Percentiles rank a stretch among this genome's conserved stretches.
Evolutionary conservation across 148 eudicot species (phyloP).

Genomic region (Rhododendron ferrugineum): DNA sequence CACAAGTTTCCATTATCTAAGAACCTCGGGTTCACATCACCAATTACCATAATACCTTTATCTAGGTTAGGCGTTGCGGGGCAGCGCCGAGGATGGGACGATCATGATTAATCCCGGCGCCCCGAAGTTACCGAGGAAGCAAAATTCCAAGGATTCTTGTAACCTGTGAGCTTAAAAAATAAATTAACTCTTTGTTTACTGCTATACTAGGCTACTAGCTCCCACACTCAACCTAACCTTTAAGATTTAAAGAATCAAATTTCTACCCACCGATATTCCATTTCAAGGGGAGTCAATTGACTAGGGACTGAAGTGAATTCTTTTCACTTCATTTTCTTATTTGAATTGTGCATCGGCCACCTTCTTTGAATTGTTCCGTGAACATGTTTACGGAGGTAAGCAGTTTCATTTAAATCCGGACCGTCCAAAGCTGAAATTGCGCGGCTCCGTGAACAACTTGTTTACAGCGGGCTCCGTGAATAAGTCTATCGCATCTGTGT

Average conservation of each 20-base stretch:
- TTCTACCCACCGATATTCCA: background rate
- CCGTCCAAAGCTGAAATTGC: too few relatives aligned
- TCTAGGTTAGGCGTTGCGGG: background rate
- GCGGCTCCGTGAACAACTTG: too few relatives aligned
- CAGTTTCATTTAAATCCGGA: too few relatives aligned
- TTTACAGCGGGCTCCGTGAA: too few relatives aligned
- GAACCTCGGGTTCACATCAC: background rate
- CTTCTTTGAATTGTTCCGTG: too few relatives aligned
- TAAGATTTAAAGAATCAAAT: background rate
- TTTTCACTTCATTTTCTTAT: background rate
- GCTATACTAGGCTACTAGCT: background rate
- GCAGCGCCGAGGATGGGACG: background rate
- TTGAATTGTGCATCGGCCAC: background rate
- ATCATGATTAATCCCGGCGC: background rate
- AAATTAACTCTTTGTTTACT: background rate
- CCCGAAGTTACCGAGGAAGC: too few relatives aligned
- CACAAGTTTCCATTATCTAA: too few relatives aligned
- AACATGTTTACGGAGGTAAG: too few relatives aligned
- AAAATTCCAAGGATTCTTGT: background rate
- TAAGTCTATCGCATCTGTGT: background rate
- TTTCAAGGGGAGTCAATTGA: background rate
- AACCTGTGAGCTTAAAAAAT: background rate
- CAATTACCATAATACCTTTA: background rate
- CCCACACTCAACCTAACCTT: background rate
- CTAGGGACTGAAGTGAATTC: background rate